Conservation (phyloP, 257 asterid species). For the Euphrasia confusa region DNA sequence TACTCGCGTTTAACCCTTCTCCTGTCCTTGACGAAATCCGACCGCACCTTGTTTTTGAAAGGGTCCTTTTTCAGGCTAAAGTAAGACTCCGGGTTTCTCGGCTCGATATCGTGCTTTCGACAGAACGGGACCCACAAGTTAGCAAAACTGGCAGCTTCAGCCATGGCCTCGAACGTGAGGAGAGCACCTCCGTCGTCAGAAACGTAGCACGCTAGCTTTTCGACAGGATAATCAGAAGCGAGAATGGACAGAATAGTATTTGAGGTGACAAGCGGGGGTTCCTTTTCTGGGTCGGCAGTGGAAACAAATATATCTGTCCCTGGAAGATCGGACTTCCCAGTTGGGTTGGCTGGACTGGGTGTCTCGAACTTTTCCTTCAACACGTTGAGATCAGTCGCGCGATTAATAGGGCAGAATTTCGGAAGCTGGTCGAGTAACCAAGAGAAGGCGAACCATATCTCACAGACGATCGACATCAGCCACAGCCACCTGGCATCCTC, state of each 20-base stretch:
- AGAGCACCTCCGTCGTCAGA: conserved; percentile 93
- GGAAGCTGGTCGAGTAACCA: conserved; percentile 95
- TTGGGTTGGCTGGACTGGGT: conserved; percentile 55
- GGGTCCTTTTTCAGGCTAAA: conserved; percentile 78
- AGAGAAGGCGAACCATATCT: conserved; percentile 87
- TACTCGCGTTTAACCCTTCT: conserved; percentile 84
- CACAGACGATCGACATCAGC: conserved; percentile 77
- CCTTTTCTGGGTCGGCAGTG: conserved; percentile 92
- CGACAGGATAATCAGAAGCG: conserved; percentile 79
- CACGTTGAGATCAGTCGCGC: conserved; percentile 74
- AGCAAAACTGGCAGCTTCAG: conserved; percentile 92
- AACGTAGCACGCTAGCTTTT: conserved; percentile 84
- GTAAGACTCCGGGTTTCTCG: conserved; percentile 80
- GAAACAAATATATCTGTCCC: conserved; percentile 78
- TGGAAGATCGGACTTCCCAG: conserved; percentile 84
- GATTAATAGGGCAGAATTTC: conserved; percentile 66
- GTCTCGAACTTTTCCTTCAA: conserved; percentile 76
- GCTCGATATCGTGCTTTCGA: conserved; percentile 69
- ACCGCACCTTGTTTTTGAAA: conserved; percentile 68
- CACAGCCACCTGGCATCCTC: conserved; percentile 87
- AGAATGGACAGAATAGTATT: conserved; percentile 88
- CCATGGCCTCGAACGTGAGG: conserved; percentile 90
- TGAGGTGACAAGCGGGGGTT: conserved; percentile 85
- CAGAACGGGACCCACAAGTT: conserved; percentile 90
- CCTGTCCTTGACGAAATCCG: conserved; percentile 82